Conservation (phyloP, 441 rosid genomes). For the Bruguiera hainesii region DNA sequence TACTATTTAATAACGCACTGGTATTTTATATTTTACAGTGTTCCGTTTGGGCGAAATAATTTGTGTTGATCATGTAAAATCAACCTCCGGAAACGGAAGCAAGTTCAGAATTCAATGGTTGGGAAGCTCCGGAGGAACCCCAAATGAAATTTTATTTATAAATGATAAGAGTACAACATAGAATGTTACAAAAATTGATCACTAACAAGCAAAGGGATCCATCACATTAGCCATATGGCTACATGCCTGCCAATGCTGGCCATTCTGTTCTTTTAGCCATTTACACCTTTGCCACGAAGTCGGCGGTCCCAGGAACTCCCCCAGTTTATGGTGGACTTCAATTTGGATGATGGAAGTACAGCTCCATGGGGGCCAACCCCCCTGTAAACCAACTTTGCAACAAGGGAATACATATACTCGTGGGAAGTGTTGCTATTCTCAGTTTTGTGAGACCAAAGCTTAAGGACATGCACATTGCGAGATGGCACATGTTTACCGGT, state of each 20-base stretch:
- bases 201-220: neutral
- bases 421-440: neutral
- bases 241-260: constrained; percentile 13
- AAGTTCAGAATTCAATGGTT: neutral
- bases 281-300: constrained; percentile 13
- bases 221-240: constrained; percentile 6
- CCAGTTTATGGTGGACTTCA: constrained; percentile 5
- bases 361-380: neutral
- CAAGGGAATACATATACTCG: no score
- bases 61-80: no score
- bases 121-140: neutral
- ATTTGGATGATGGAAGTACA: constrained; percentile 1
- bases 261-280: constrained; percentile 9
- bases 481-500: neutral
- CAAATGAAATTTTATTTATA: constrained; percentile 17
- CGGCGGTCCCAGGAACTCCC: neutral
- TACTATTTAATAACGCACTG: no score
- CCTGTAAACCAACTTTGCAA: no score
- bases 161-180: constrained; percentile 16
- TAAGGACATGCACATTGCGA: neutral
- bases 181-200: constrained; percentile 24
- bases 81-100: no score
- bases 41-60: no score
- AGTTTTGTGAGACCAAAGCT: neutral
- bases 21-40: no score